Base-by-base conservation (phyloP, 78 protist species). In the Speleostelium caveatum region DNA sequence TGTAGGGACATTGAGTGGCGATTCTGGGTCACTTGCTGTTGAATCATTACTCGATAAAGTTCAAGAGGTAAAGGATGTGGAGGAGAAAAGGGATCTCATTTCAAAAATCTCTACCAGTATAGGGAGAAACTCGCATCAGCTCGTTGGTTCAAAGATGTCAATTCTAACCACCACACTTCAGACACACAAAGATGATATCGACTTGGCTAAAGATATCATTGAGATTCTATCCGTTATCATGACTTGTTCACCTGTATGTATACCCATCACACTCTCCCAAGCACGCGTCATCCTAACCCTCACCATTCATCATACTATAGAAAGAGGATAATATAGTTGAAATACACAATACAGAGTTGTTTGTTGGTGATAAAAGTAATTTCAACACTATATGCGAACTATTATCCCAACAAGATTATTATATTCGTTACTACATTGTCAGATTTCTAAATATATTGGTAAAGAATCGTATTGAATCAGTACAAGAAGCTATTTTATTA, bases 241-340 rank as follows among this genome's bases (percentile, higher is more conserved):
- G 63, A 56, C 63, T 22, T 36, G 71, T 33, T 55, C 30, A 42
- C 91, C 91, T 22, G 91, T 83, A 83, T 24, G 77, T 69, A 26
- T n/a, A 68, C 3, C 1, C 7, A 21, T 19, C 7, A 19, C 19
- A 3, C 61, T 19, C 3, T 19, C 61, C 7, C 3, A 56, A 19
- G 22, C 3, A 21, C 22, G 8, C 19, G 3, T 19, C 22, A 19
- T 19, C 8, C 3, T 6, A 56, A 19, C 7, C 19, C 61, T 19
- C 7, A 3, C 3, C 3, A 28, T 28, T 32, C 3, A 7, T 42
- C 17, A 19, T 16, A 19, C 33, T 69, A 5, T 42, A 83, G 91
- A 83, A 83, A 83, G 91, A 83, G 55, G 91, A 83, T 83, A 83
- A 83, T 59, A 83, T 83, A 16, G 66, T 83, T 39, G 78, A 83